Base-by-base conservation (phyloP, 768 basidiomycete genomes). In the Tylopilus intermedius region DNA sequence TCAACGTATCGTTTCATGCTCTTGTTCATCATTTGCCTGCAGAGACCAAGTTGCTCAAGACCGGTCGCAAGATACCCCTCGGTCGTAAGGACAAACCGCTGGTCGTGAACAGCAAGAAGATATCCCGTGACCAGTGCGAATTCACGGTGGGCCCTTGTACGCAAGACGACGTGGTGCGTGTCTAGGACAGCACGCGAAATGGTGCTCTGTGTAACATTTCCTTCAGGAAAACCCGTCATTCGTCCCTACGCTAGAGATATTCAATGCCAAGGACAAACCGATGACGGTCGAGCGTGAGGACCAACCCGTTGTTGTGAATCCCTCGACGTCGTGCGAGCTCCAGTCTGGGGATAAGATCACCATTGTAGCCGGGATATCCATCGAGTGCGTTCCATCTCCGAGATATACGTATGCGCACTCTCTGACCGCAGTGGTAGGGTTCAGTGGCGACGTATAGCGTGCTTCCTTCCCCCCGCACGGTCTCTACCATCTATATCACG, bases 11-110 rank as follows among this genome's bases (percentile, higher is more conserved):
- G 57, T 29, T 15, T 39, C 24, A 3, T 8, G n/a, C 39, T 33
- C 38, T 49, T n/a, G 32, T 29, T 35, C 27, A 44, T 29, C 30
- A n/a, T 37, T 51, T 37, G 37, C n/a, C 5, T 10, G 2, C 56
- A 80, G 77, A 72, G 59, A 67, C 63, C 13, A 89, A 88, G 62
- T 66, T 88, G 21, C 71, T 90, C 41, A 88, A 84, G 64, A 73
- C 84, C 2, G 78, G 78, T 14, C 74, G 67, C 35, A 72, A 71
- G 11, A 83, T 87, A 51, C 35, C 60, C 0, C 58, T 90, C 1
- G 86, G 86, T 14, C 74, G 88, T 39, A 84, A 79, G 66, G 79
- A 75, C 1, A 67, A 68, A 40, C 71, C 72, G 0, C 69, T 90
- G 2, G 27, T 74, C 4, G 68, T 90, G 43, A 77, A 77, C 53